phyloP scores from a whole-genome alignment of 768 basidiomycete species.

The Trametes sanguinea region DNA sequence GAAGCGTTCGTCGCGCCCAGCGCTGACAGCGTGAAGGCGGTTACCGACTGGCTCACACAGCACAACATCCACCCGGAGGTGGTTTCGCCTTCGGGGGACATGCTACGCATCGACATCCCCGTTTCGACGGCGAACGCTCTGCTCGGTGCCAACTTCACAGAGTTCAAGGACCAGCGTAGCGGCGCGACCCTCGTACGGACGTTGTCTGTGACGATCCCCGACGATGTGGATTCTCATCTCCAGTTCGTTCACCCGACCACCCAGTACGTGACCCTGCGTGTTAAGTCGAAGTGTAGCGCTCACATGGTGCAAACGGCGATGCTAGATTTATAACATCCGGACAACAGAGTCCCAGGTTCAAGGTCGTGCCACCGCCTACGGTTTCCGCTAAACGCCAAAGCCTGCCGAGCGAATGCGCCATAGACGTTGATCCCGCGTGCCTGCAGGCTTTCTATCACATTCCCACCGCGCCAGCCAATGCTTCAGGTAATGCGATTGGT shows the following conservation, averaged over 20 bases:
- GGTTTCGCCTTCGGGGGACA: background rate
- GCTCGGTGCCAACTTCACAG: slow-evolving; percentile 5
- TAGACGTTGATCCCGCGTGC: slow-evolving; percentile 23
- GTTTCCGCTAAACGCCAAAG: slow-evolving; percentile 16
- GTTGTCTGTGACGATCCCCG: slow-evolving; percentile 39
- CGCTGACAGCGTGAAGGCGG: slow-evolving; percentile 7
- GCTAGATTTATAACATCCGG: background rate
- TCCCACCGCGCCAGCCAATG: slow-evolving; percentile 34
- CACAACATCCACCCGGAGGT: background rate
- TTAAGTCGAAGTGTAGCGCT: too few species aligned
- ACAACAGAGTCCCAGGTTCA: background rate
- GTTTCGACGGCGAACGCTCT: slow-evolving; percentile 5
- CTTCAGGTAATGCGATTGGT: slow-evolving; percentile 29
- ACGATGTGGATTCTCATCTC: slow-evolving; percentile 32
- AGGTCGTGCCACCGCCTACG: background rate
- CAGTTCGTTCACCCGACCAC: slow-evolving; percentile 35
- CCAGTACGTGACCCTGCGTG: slow-evolving; percentile 20
- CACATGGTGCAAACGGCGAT: too few species aligned
- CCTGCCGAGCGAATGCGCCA: background rate
- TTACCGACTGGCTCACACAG: slow-evolving; percentile 11
- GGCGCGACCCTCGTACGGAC: slow-evolving; percentile 36
- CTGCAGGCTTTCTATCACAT: slow-evolving; percentile 38
- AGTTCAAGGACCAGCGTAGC: slow-evolving; percentile 24
- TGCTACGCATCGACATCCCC: background rate
- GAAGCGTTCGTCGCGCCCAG: slow-evolving; percentile 15